These are phyloP conservation scores for Solanum tacnaense DNA, from an alignment of 257 asterid species.

Conservation along the genomic window DNA sequence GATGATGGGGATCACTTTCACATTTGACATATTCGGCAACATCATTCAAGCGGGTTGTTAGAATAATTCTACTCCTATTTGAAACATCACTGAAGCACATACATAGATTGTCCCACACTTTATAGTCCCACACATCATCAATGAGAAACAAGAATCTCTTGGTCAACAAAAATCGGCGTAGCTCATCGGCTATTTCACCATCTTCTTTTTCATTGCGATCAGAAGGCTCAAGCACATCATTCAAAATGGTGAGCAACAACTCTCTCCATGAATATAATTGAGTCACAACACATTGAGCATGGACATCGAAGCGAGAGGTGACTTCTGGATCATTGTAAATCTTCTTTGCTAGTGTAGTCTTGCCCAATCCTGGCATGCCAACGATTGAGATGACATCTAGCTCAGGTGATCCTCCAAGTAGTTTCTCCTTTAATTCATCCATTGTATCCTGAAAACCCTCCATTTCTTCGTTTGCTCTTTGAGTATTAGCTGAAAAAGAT, in stretches of 20 bases:
- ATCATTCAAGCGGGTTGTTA: background rate
- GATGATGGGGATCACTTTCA: background rate
- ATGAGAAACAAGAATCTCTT: background rate
- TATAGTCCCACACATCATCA: background rate
- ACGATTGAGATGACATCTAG: background rate
- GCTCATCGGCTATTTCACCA: background rate
- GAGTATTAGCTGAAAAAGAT: background rate
- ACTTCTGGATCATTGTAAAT: background rate
- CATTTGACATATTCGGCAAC: background rate
- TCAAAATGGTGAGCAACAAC: background rate
- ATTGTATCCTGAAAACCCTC: background rate
- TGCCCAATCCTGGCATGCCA: slow-evolving; percentile 1
- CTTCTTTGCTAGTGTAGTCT: background rate
- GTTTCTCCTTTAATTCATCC: background rate
- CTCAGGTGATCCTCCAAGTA: background rate
- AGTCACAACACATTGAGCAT: background rate
- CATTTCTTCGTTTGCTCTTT: background rate
- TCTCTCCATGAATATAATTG: slow-evolving; percentile 1
- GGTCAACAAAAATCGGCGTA: background rate
- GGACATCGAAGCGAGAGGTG: background rate
- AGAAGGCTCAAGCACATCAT: background rate
- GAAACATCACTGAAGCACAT: background rate
- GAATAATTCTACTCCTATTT: background rate
- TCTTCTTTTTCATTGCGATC: background rate
- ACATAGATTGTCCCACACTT: background rate